Evolutionary conservation across 768 basidiomycete species (phyloP), one percentile per base, ranked within the genome.

Genomic region (Amyloporia xantha): DNA sequence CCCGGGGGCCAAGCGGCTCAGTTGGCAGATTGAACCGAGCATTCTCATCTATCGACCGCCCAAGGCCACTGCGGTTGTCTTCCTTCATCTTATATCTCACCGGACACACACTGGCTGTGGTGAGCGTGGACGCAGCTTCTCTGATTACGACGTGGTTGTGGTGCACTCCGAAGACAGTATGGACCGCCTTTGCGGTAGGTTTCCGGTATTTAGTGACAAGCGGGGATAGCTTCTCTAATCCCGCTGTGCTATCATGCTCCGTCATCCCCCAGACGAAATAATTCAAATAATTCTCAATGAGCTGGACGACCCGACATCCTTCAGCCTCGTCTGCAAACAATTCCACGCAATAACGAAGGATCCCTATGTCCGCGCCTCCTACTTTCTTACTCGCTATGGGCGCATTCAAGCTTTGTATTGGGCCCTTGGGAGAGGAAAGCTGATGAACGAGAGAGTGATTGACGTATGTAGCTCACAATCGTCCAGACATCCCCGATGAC

Each of bases 371-470:
- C 76, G 85, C 54, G 84, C 86, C 7, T 78, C 77, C 60, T 90
- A 89, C 66, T 89, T 90, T 65, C 76, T 90, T 56, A 67, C 72
- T 55, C 83, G 86, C 56, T 79, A 86, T 66, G 87, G 87, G 21
- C 71, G 69, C 42, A 74, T 77, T 44, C 77, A 87, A 58, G 86
- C 86, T 44, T 66, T 88, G 58, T 90, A 78, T 62, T 77, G 79
- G 70, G 86, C 86, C n/a, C 66, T 90, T 52, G 81, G 83, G 17
- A 73, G 84, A 50, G 85, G 85, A 17, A 82, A 74, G 62, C 67
- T 86, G 33, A 60, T 88, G 41, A 79, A 69, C 36, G 76, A 80
- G 51, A 71, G 73, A 41, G 82, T 86, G 52, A 77, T 87, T 60
- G 80, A 88, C 71, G 84, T 86, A 62, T 59, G 82, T 71, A 53